Conservation (phyloP, 257 asterid species). For the Craterostigma plantagineum region DNA sequence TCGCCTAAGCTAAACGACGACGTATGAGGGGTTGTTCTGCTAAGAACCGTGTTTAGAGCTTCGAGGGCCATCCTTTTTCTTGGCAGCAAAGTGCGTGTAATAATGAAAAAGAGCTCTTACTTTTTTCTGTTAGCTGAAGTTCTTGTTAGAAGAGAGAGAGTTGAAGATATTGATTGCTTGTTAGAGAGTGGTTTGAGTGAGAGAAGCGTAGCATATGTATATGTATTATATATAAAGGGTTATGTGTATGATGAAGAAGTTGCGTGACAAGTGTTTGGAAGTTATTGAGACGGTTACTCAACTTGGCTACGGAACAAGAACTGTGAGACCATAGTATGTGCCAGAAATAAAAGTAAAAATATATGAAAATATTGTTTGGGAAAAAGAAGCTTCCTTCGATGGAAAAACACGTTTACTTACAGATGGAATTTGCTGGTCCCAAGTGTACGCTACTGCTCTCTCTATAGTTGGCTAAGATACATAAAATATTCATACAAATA, state of each 20-base stretch:
- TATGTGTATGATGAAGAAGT: background rate
- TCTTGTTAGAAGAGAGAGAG: background rate
- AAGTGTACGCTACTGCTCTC: no score
- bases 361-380: no score
- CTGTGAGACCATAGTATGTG: no score
- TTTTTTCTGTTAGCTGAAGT: no score
- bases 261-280: background rate
- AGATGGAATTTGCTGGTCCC: no score
- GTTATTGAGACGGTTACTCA: constrained; percentile 1
- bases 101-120: background rate
- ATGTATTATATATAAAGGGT: background rate
- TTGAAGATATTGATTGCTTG: background rate
- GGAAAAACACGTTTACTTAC: no score
- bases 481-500: no score
- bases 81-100: background rate
- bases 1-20: background rate
- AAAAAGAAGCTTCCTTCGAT: no score
- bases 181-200: no score
- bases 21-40: background rate
- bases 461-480: no score
- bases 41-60: constrained; percentile 11
- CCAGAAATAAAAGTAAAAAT: no score
- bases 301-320: background rate
- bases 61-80: constrained; percentile 13
- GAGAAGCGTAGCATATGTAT: background rate